Conservation (phyloP, 1,284 basidiomycete species). For the Rhizoctonia solani region DNA sequence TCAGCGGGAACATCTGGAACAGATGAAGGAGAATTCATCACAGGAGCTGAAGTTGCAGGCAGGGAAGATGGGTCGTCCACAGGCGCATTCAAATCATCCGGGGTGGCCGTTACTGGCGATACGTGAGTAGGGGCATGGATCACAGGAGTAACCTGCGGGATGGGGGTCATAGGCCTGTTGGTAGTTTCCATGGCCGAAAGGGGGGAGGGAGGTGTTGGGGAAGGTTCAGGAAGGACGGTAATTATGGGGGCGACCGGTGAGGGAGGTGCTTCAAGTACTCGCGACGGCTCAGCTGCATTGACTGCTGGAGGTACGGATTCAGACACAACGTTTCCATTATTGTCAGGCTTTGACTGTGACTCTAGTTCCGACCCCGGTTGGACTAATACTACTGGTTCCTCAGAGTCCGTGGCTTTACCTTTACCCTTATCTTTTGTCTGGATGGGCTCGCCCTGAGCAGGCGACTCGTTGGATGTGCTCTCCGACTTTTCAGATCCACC, state of each 20-base stretch:
- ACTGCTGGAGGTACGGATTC: not conserved
- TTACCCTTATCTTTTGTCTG: slow-evolving; percentile 7
- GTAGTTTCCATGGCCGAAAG: not conserved
- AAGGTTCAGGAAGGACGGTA: not conserved
- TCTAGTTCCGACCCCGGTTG: not conserved
- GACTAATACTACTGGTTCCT: not conserved
- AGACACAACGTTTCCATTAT: not conserved
- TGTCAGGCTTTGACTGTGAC: not conserved
- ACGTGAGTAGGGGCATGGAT: not conserved
- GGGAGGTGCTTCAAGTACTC: not conserved
- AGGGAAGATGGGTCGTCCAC: too few species aligned
- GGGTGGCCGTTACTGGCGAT: not conserved
- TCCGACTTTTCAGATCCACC: not conserved
- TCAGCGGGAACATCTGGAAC: too few species aligned
- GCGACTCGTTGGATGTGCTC: not conserved
- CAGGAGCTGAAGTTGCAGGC: not conserved
- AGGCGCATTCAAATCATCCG: too few species aligned
- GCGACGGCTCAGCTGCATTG: not conserved
- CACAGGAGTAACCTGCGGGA: not conserved
- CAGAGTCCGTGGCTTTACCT: slow-evolving; percentile 7
- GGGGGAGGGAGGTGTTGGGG: not conserved
- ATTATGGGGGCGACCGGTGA: not conserved
- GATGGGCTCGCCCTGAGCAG: not conserved
- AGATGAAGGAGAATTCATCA: not conserved
- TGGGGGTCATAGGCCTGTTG: not conserved